These are phyloP conservation scores for Albophoma yamanashiensis DNA, from an alignment of 2,329 filamentous ascomycete genomes.

Conservation along the genomic window DNA sequence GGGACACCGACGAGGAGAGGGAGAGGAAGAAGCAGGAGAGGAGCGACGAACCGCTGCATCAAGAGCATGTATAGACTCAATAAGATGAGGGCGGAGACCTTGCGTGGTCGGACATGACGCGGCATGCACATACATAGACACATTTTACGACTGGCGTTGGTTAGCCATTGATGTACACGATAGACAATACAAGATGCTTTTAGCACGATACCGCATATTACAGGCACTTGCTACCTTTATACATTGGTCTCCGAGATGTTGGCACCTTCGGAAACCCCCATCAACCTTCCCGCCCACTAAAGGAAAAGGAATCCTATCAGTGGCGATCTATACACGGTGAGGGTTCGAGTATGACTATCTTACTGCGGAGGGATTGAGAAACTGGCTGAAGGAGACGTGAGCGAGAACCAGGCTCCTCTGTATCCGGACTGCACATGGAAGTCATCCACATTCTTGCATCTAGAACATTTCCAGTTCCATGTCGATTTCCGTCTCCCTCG, in stretches of 20 bases:
- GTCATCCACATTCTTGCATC: neutral
- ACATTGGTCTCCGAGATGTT: no score
- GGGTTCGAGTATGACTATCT: no score
- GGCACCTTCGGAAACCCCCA: no score
- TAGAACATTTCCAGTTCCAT: neutral
- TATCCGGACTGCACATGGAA: neutral
- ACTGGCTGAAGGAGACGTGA: neutral
- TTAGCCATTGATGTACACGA: neutral
- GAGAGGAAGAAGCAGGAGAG: neutral
- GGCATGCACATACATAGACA: neutral
- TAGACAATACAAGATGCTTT: neutral
- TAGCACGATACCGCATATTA: no score
- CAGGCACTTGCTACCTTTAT: no score
- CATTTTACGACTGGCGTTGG: neutral
- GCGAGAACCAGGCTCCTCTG: neutral
- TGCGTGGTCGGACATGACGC: neutral
- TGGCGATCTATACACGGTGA: no score
- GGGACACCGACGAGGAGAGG: neutral
- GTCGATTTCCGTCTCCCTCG: neutral
- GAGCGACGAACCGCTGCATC: neutral
- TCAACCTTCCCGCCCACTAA: no score
- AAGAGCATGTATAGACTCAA: constrained; percentile 2
- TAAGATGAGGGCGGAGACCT: neutral
- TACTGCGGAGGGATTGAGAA: neutral
- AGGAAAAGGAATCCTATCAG: no score